A percentile compares a stretch with the other conserved stretches of the same genome.
Conservation (phyloP, 2,329 filamentous ascomycete genomes). For the Colletotrichum endophyticum region DNA sequence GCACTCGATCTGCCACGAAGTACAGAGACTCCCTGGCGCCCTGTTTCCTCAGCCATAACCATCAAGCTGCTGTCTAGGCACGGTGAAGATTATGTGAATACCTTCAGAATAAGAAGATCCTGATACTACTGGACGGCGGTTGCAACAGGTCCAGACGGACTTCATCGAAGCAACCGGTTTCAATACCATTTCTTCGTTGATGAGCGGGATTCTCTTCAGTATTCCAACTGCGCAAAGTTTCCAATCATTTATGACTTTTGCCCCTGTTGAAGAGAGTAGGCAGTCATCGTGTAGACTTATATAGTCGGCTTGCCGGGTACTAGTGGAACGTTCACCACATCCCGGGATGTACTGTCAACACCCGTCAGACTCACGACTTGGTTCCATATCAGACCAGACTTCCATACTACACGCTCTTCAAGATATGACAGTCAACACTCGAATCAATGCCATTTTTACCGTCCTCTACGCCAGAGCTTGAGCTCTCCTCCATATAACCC, state of each 20-base stretch:
- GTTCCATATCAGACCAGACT: background rate
- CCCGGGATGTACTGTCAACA: rapidly evolving
- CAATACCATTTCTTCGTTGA: background rate
- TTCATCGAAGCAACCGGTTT: background rate
- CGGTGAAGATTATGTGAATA: background rate
- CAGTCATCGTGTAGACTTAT: background rate
- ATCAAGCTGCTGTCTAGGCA: background rate
- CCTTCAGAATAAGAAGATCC: background rate
- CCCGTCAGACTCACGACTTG: background rate
- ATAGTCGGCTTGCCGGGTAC: background rate
- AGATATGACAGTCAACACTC: background rate
- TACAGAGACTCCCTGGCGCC: rapidly evolving
- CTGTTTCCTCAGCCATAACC: background rate
- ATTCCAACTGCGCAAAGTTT: background rate
- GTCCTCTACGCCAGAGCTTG: background rate
- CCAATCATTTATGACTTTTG: no score
- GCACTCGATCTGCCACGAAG: rapidly evolving
- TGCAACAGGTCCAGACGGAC: rapidly evolving
- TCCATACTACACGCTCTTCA: rapidly evolving
- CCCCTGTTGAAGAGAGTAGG: background rate
- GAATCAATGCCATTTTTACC: background rate
- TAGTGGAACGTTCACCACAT: rapidly evolving
- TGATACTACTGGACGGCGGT: background rate
- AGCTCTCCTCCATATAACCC: background rate
- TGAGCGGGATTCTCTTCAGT: background rate